These are phyloP conservation scores for Saturnispora saitoi DNA, from an alignment of 805 yeast species.

Conservation along the genomic window DNA sequence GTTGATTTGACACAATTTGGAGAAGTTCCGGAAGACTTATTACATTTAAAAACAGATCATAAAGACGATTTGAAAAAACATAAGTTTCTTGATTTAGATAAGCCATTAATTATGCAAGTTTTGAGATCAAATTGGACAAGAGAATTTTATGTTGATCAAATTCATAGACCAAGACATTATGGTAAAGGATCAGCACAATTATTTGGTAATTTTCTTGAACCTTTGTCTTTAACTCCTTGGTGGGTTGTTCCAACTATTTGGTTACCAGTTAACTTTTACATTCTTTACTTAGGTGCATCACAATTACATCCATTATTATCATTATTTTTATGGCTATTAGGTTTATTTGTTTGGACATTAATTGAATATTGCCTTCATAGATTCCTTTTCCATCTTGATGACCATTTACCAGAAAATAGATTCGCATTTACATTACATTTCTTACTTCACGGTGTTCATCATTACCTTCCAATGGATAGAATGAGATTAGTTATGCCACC, in stretches of 20 bases:
- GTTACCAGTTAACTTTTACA: slow-evolving; percentile 70
- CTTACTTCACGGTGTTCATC: slow-evolving; percentile 92
- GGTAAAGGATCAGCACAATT: slow-evolving; percentile 95
- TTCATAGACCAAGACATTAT: slow-evolving; percentile 96
- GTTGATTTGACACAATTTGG: slow-evolving; percentile 50
- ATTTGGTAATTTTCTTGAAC: slow-evolving; percentile 92
- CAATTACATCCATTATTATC: slow-evolving; percentile 40
- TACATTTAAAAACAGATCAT: slow-evolving; percentile 74
- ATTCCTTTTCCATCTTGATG: slow-evolving; percentile 87
- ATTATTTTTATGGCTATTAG: slow-evolving; percentile 56
- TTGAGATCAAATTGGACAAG: slow-evolving; percentile 66
- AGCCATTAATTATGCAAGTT: slow-evolving; percentile 77
- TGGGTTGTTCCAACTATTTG: slow-evolving; percentile 82
- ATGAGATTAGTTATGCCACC: slow-evolving; percentile 96
- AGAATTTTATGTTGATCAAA: slow-evolving; percentile 90
- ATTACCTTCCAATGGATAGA: slow-evolving; percentile 94
- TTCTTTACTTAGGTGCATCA: slow-evolving; percentile 50
- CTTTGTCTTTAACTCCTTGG: slow-evolving; percentile 88
- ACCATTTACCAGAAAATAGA: slow-evolving; percentile 73
- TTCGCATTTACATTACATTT: slow-evolving; percentile 76
- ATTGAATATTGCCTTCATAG: slow-evolving; percentile 86
- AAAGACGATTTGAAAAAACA: slow-evolving; percentile 63
- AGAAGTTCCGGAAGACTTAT: slow-evolving; percentile 64
- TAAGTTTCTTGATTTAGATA: slow-evolving; percentile 76
- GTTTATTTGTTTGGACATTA: slow-evolving; percentile 89